Percentiles rank a stretch among this genome's conserved stretches.
These are phyloP conservation scores for Diutina neorugosa DNA, from an alignment of 1,139 yeast species.

Conservation along the genomic window DNA sequence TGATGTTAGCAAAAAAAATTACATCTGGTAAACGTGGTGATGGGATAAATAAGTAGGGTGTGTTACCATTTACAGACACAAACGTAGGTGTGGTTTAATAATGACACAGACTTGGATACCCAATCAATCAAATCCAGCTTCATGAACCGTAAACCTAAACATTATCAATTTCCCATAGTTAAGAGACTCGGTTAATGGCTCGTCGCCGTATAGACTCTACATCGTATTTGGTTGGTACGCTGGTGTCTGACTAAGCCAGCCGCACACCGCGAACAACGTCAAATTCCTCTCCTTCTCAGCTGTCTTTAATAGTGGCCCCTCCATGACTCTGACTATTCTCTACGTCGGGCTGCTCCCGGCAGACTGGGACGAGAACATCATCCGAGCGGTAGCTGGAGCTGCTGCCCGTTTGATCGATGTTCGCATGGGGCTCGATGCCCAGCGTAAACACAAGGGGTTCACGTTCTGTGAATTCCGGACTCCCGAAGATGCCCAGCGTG, in stretches of 20 bases:
- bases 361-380: constrained; percentile 48
- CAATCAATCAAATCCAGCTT: no score
- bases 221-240: no score
- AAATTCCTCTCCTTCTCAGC: background rate
- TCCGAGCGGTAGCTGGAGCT: constrained; percentile 50
- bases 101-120: no score
- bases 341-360: constrained; percentile 54
- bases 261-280: background rate
- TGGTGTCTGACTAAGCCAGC: background rate
- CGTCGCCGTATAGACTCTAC: no score
- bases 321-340: constrained; percentile 6
- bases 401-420: constrained; percentile 53
- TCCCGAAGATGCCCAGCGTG: constrained; percentile 41
- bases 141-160: no score
- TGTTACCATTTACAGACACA: no score
- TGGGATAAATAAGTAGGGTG: no score
- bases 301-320: background rate
- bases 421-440: constrained; percentile 47
- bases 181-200: no score
- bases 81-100: no score
- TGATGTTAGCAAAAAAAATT: constrained; percentile 3
- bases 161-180: no score
- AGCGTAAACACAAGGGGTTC: constrained; percentile 54
- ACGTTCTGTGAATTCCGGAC: constrained; percentile 48
- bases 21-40: no score